Evolutionary conservation across 1,139 yeast species (phyloP).

Genomic region (Saccharomycopsis phalli): DNA sequence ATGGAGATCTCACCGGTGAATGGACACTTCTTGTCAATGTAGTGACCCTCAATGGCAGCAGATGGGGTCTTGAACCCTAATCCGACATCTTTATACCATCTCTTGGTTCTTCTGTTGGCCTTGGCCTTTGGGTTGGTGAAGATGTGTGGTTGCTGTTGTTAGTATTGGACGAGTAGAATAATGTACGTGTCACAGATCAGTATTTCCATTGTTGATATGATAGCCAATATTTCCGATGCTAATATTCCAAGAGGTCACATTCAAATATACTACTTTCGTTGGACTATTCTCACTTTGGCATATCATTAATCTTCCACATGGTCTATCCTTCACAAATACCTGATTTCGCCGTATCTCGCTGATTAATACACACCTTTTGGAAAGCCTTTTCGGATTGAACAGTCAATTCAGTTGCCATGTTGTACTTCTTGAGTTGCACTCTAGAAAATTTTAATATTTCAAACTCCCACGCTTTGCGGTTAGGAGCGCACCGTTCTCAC

Average conservation of each 20-base stretch:
- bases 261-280: neutral
- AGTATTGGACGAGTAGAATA: conserved; percentile 4
- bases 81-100: conserved; percentile 99
- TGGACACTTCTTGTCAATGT: conserved; percentile 99
- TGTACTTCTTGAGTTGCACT: conserved; percentile 4
- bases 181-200: too few species aligned
- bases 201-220: neutral
- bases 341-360: neutral
- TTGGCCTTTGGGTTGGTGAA: conserved; percentile 99
- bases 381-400: conserved; percentile 99
- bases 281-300: neutral
- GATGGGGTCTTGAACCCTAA: conserved; percentile 99
- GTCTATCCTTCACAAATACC: neutral
- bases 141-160: conserved; percentile 93
- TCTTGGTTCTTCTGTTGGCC: conserved; percentile 98
- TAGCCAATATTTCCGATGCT: neutral
- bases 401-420: conserved; percentile 99
- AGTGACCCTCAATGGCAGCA: conserved; percentile 96
- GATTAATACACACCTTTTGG: conserved; percentile 80
- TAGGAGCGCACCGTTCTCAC: neutral
- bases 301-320: neutral
- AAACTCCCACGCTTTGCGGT: neutral
- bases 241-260: neutral
- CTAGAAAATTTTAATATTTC: neutral
- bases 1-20: conserved; percentile 94